These are phyloP conservation scores for Ogataea degrootiae DNA, from an alignment of 805 yeast species.

Conservation along the genomic window DNA sequence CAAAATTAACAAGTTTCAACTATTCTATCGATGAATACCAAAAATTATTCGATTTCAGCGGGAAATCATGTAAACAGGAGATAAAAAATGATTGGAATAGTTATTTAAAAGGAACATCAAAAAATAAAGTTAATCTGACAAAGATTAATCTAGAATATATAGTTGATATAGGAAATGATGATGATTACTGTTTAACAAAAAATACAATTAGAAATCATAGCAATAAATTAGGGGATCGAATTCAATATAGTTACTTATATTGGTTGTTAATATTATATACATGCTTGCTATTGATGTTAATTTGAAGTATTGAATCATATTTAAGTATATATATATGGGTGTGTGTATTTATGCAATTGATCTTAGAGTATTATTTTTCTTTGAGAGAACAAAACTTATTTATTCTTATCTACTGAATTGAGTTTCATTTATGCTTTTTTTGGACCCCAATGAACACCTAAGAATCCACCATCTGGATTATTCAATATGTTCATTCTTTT, in stretches of 20 bases:
- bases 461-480: constrained; percentile 45
- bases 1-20: constrained; percentile 11
- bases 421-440: constrained; percentile 35
- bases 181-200: not conserved
- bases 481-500: constrained; percentile 42
- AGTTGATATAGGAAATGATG: constrained; percentile 12
- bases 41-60: constrained; percentile 16
- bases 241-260: constrained; percentile 10
- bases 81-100: constrained; percentile 23
- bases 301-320: not conserved
- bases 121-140: constrained; percentile 5
- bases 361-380: not conserved
- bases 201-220: not conserved
- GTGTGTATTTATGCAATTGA: constrained; percentile 7
- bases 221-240: not conserved
- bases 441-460: constrained; percentile 88
- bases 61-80: constrained; percentile 22
- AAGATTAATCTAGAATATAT: constrained; percentile 8
- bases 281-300: not conserved
- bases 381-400: not conserved
- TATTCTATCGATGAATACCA: constrained; percentile 11
- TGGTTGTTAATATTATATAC: not conserved
- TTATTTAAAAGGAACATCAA: constrained; percentile 18
- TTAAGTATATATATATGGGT: constrained; percentile 8
- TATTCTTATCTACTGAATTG: constrained; percentile 16